These are phyloP conservation scores for Fusarium goolgardi DNA, from an alignment of 2,329 filamentous ascomycete genomes.

Conservation along the genomic window DNA sequence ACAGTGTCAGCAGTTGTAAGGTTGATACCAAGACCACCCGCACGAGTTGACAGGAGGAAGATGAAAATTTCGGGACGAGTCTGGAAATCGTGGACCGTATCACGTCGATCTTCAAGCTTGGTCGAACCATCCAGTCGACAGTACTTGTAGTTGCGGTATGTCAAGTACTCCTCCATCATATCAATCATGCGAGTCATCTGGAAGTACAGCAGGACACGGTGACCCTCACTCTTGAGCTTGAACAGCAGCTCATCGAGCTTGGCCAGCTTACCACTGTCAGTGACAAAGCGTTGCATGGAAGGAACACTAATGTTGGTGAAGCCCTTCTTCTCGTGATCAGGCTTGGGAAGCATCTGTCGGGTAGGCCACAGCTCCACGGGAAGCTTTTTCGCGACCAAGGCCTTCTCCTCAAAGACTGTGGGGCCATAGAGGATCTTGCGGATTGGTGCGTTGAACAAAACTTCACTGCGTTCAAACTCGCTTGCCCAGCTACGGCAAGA, in stretches of 20 bases:
- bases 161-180: constrained; percentile 98
- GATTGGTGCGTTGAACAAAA: constrained; percentile 81
- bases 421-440: constrained; percentile 80
- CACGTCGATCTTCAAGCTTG: constrained; percentile 94
- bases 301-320: constrained; percentile 94
- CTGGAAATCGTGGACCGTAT: constrained; percentile 97
- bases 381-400: constrained; percentile 78
- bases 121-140: constrained; percentile 96
- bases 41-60: constrained; percentile 94
- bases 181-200: constrained; percentile 99
- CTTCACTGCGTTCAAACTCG: constrained; percentile 74
- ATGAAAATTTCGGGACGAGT: constrained; percentile 95
- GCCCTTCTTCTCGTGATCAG: constrained; percentile 82
- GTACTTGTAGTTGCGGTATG: constrained; percentile 99
- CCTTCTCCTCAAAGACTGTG: constrained; percentile 73
- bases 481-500: constrained; percentile 76
- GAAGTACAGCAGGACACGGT: constrained; percentile 97
- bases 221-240: constrained; percentile 89
- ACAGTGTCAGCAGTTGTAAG: constrained; percentile 96
- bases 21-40: constrained; percentile 98
- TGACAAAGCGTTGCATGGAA: constrained; percentile 97
- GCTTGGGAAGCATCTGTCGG: constrained; percentile 76
- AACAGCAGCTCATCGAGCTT: constrained; percentile 88
- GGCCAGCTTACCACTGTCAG: constrained; percentile 95
- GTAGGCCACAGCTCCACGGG: constrained; percentile 73